Base-by-base conservation (phyloP, 345 rosid genomes). In the Brassica cretica region DNA sequence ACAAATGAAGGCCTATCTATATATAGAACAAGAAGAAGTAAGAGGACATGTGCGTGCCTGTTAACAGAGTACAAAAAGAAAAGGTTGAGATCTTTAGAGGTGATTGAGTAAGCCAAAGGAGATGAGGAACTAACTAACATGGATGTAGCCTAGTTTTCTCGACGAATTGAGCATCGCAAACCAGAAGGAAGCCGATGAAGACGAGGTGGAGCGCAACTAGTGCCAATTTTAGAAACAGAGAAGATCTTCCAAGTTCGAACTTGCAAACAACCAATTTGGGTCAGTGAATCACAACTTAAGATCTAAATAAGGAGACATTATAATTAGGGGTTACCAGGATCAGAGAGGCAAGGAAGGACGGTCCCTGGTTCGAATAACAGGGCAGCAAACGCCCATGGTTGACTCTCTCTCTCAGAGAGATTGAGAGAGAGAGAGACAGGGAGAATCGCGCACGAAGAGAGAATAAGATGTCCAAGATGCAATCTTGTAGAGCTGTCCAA, bases 151-250 rank as follows among this genome's bases (percentile, higher is more conserved):
- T 85, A 10, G 87, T 82, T 76, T 82, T 87, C 59, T 87, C 84
- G n/a, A 89, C 68, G 80, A 95, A 88, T 11, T 83, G 87, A 7
- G 49, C 14, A 82, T 93, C 86, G 77, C 88, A 90, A 59, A 93
- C 84, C 84, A 95, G 86, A 8, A 93, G 86, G 84, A 88, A 72
- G 27, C 91, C 96, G 0, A 74, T 84, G 73, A 79, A 89, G n/a
- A 90, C 67, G 53, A 95, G 77, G 86, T 95, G 98, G 72, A 93
- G 80, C 16, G 62, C 73, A 82, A 95, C 87, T 59, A 93, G 74
- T 27, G 93, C 90, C 66, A 81, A 84, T 83, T 91, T 91, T 78
- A 95, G 77, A 30, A 84, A 85, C 83, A 95, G 76, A 15, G 97
- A 80, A 71, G 98, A 86, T 78, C 99, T 89, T 88, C 89, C 82